These are phyloP conservation scores for Erysimum cheiranthoides DNA, from an alignment of 345 rosid species.

Conservation along the genomic window DNA sequence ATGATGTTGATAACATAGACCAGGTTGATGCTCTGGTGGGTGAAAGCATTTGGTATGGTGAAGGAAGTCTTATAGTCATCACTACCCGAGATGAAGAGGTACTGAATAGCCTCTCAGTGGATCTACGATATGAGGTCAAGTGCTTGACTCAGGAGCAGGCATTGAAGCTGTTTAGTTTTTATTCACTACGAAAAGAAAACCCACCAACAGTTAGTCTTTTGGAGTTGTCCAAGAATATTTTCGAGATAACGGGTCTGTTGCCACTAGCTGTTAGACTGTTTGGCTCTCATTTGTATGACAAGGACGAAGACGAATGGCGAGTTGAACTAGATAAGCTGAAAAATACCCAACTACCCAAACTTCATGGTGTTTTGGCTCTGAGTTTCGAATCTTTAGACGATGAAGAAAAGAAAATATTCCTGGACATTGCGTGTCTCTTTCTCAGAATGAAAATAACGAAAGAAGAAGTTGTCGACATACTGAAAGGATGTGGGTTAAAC, in stretches of 20 bases:
- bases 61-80: conserved; percentile 62
- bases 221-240: conserved; percentile 51
- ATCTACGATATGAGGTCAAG: conserved; percentile 53
- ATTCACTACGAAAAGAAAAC: conserved; percentile 60
- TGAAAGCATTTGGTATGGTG: conserved; percentile 50
- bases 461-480: conserved; percentile 54
- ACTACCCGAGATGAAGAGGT: conserved; percentile 61
- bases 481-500: conserved; percentile 66
- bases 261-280: conserved; percentile 82
- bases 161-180: conserved; percentile 60
- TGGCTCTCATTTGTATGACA: conserved; percentile 63
- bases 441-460: conserved; percentile 48
- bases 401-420: conserved; percentile 57
- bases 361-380: conserved; percentile 57
- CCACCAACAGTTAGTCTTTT: conserved; percentile 45
- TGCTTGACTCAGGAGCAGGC: conserved; percentile 51
- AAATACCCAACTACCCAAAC: conserved; percentile 34
- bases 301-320: conserved; percentile 61
- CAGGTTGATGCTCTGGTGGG: conserved; percentile 60
- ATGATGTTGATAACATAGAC: conserved; percentile 56
- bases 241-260: conserved; percentile 52
- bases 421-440: conserved; percentile 77
- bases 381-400: conserved; percentile 62
- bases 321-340: conserved; percentile 53
- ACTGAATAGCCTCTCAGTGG: conserved; percentile 42